Base-by-base conservation (phyloP, 2,329 filamentous ascomycete genomes). In the Periconia sp. region DNA sequence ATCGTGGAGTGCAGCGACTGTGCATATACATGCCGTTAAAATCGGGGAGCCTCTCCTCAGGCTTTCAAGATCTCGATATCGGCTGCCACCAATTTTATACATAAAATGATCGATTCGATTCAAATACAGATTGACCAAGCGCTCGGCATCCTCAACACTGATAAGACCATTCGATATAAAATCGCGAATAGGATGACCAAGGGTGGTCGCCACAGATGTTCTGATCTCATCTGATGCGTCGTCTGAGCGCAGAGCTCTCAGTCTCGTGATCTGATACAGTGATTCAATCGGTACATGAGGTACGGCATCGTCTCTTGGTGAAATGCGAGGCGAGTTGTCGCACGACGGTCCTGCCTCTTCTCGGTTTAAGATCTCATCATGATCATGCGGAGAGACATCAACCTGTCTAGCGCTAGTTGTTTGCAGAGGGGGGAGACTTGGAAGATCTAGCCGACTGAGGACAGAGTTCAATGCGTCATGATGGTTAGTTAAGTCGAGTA, bases 1-100 rank as follows among this genome's bases (percentile, higher is more conserved):
- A 26, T 83, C 78, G 56, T 84, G 81, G 2, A 84, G 70, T 0
- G 81, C 80, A 3, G 80, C 77, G 1, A 85, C 80, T 0, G 81
- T 80, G 5, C 82, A 71, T 16, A 82, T 79, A 0, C 78, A 78
- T 0, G 76, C 79, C 0, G 80, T 78, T 9, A 85, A 68, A 2
- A 83, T 68, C 0, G 79, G 74, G 2, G 81, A 84, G 12, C 74
- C 75, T 13, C 78, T 75, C 12, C 82, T 76, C 8, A 84, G 40
- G 17, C 52, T 52, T 6, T 73, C 68, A 19, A 79, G 56, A 46
- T 76, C 71, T 32, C 68, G 72, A 50, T 79, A 77, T 28, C 71
- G 69, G 4, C 46, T 49, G 19, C 74, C 62, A 15, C 73, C 71
- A 25, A 78, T 72, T 23, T 72, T 71, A 61, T 77, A 78, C 26